Base-by-base conservation (phyloP, 805 yeast genomes). In the Komagataella kurtzmanii region DNA sequence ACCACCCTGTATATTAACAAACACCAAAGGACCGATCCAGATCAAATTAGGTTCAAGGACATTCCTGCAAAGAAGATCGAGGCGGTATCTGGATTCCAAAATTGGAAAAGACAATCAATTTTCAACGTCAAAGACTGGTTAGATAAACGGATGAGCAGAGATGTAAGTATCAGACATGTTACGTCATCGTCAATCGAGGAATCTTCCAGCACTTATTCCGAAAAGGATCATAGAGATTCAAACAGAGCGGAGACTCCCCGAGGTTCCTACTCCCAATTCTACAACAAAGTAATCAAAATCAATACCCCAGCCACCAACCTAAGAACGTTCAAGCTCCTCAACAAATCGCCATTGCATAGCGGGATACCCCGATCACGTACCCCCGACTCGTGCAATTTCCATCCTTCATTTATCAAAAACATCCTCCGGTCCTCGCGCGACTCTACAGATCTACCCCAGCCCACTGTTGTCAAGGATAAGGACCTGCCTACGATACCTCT, bases 211-310 rank as follows among this genome's bases (percentile, higher is more conserved):
- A 10, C 14, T 14, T 30, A 30, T 30, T 30, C 40, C n/a, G 40
- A 30, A 30, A 30, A 30, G 40, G 40, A 30, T 3, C 40, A 30
- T 10, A 8, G 6, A 30, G 5, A 10, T 30, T 3, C 40, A 8
- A n/a, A 30, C 14, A 30, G 10, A 8, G 40, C 6, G 3, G 14
- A 10, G 6, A 30, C 40, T 30, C 40, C 40, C 10, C 40, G 40
- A 30, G 40, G 40, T 8, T 30, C 14, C 1, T 30, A 30, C 40
- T 30, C 40, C 5, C 40, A 30, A 30, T 30, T 30, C 40, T 30
- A 30, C 40, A 48, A 44, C 24, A 47, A n/a, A 12, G 48, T 49
- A 24, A 47, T 50, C n/a, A n/a, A n/a, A n/a, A n/a, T n/a, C 23
- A 17, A 24, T 19, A 36, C 17, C 14, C 53, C 49, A 3, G 40